Evolutionary conservation across 257 asterid genomes (phyloP).

Genomic region (Nyctanthes arbortristis): DNA sequence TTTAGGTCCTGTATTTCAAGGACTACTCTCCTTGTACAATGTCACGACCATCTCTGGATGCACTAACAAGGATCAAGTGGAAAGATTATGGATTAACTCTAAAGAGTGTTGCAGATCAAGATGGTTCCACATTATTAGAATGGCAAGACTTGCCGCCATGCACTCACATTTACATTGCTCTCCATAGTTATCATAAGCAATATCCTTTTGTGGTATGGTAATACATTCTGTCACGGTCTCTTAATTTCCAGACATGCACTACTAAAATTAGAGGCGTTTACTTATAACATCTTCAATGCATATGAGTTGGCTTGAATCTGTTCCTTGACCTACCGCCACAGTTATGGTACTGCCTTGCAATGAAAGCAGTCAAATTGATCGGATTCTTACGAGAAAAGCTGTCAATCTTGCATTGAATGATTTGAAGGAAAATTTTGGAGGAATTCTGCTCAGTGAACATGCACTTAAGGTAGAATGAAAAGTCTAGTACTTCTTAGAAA

Average conservation of each 20-base stretch:
- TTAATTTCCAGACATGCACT: conserved; percentile 5
- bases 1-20: conserved; percentile 65
- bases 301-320: conserved; percentile 7
- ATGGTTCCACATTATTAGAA: conserved; percentile 56
- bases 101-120: conserved; percentile 53
- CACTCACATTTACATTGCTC: conserved; percentile 59
- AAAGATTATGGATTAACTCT: conserved; percentile 70
- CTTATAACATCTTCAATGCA: conserved; percentile 2
- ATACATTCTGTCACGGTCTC: conserved; percentile 16
- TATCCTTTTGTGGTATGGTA: conserved; percentile 49
- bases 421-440: conserved; percentile 65
- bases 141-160: conserved; percentile 81
- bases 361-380: conserved; percentile 36
- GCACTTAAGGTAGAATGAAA: conserved; percentile 67
- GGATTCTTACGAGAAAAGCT: conserved; percentile 63
- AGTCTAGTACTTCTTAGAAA: neutral
- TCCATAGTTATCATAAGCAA: conserved; percentile 64
- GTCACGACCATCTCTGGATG: conserved; percentile 61
- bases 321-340: conserved; percentile 56
- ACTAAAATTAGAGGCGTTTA: neutral
- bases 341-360: conserved; percentile 32
- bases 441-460: conserved; percentile 71
- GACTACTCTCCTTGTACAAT: conserved; percentile 69
- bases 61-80: conserved; percentile 75
- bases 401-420: conserved; percentile 70